Evolutionary conservation across 1,139 yeast genomes (phyloP).

Genomic region (Blastobotrys proliferans): DNA sequence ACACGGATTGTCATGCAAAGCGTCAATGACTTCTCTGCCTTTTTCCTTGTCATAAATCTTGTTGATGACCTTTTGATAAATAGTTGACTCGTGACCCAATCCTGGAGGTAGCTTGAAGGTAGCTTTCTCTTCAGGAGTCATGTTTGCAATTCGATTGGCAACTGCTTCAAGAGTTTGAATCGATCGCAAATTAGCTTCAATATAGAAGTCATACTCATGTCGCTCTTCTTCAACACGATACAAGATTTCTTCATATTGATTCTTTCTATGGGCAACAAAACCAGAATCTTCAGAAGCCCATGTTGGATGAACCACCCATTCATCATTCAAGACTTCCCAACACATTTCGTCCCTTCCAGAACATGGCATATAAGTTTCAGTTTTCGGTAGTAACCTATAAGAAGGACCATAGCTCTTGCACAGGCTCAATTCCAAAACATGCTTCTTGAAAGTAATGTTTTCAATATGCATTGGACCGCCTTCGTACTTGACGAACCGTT

Average conservation of each 20-base stretch:
- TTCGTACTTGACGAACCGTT: conserved; percentile 83
- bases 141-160: conserved; percentile 88
- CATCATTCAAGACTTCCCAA: conserved; percentile 97
- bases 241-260: conserved; percentile 92
- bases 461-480: conserved; percentile 60
- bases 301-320: conserved; percentile 99
- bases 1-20: conserved; percentile 91
- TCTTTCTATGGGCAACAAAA: conserved; percentile 94
- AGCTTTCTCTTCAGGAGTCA: conserved; percentile 87
- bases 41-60: conserved; percentile 91
- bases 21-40: conserved; percentile 94
- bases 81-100: conserved; percentile 88
- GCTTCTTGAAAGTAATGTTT: conserved; percentile 83
- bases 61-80: conserved; percentile 87
- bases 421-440: conserved; percentile 78
- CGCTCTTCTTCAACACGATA: conserved; percentile 97
- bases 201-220: conserved; percentile 91
- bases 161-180: conserved; percentile 94
- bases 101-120: conserved; percentile 87
- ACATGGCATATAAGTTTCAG: conserved; percentile 96
- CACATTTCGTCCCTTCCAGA: conserved; percentile 99
- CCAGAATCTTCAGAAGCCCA: conserved; percentile 99
- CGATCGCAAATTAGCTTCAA: conserved; percentile 91
- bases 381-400: conserved; percentile 86
- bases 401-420: conserved; percentile 86